phyloP scores from a whole-genome alignment of 2,329 filamentous ascomycete species.

The Diaporthe sp. region DNA sequence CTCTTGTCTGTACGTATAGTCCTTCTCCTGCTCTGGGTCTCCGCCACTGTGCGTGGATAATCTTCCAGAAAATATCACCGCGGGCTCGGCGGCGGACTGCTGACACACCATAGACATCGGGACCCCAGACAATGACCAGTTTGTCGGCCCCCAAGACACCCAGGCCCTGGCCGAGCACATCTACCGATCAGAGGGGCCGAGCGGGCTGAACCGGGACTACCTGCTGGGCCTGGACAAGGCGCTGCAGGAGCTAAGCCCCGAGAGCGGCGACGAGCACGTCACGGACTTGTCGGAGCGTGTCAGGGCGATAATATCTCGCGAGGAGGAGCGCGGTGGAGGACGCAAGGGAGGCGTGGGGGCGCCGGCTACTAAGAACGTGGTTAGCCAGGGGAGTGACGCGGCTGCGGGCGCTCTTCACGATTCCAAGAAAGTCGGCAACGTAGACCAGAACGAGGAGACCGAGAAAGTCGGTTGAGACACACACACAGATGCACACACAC shows the following conservation, averaged over 20 bases:
- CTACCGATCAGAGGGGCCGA: conserved; percentile 81
- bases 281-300: conserved; percentile 84
- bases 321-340: conserved; percentile 44
- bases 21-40: not conserved
- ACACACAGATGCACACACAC: not conserved
- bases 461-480: conserved; percentile 54
- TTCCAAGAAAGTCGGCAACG: conserved; percentile 61
- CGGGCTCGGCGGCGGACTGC: conserved; percentile 43
- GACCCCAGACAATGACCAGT: conserved; percentile 92
- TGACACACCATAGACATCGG: conserved; percentile 89
- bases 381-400: conserved; percentile 18
- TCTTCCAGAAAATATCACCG: not conserved
- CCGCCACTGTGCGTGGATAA: not conserved
- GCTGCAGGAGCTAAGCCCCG: conserved; percentile 78
- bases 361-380: conserved; percentile 35
- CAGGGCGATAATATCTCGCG: conserved; percentile 67
- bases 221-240: conserved; percentile 84
- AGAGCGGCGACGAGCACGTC: conserved; percentile 87
- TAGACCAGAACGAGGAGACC: conserved; percentile 73
- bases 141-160: conserved; percentile 86
- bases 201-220: conserved; percentile 92
- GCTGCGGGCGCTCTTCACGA: conserved; percentile 48
- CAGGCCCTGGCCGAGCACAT: conserved; percentile 86
- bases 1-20: conserved; percentile 34
- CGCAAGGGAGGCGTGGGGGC: conserved; percentile 40